These are phyloP conservation scores for Xylariaceae sp. DNA, from an alignment of 2,329 filamentous ascomycete species.

Conservation along the genomic window DNA sequence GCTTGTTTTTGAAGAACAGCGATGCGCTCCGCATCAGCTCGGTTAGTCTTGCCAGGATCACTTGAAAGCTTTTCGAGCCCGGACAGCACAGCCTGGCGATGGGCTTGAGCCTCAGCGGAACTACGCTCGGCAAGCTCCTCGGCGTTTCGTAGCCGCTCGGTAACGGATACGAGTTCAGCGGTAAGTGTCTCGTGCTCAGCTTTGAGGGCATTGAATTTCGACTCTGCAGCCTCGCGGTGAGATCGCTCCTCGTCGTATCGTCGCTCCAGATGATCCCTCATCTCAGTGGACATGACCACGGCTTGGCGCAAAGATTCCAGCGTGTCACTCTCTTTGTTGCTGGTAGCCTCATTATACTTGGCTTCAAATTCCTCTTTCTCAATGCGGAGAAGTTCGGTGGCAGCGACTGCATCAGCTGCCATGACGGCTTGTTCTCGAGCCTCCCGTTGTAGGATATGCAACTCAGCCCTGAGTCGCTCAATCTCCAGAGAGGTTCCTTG, in stretches of 20 bases:
- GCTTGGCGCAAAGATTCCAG: slow-evolving; percentile 73
- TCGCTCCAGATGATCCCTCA: slow-evolving; percentile 68
- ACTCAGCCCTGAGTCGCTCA: slow-evolving; percentile 76
- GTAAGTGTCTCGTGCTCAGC: slow-evolving; percentile 77
- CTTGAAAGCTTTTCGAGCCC: slow-evolving; percentile 72
- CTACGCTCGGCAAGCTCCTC: slow-evolving; percentile 86
- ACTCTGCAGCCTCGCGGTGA: slow-evolving; percentile 69
- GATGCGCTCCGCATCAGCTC: slow-evolving; percentile 60
- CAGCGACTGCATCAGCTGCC: slow-evolving; percentile 68
- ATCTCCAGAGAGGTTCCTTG: slow-evolving; percentile 80
- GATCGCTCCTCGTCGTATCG: slow-evolving; percentile 78
- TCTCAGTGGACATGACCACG: slow-evolving; percentile 72
- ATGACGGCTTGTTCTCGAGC: slow-evolving; percentile 76
- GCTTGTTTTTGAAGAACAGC: slow-evolving; percentile 74
- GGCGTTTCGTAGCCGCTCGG: slow-evolving; percentile 71
- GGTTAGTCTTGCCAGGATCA: slow-evolving; percentile 43
- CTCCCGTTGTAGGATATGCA: slow-evolving; percentile 73
- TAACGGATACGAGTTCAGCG: slow-evolving; percentile 68
- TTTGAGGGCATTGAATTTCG: slow-evolving; percentile 69
- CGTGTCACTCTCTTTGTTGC: slow-evolving; percentile 62
- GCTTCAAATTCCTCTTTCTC: slow-evolving; percentile 74
- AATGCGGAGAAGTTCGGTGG: slow-evolving; percentile 69
- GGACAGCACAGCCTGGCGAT: slow-evolving; percentile 74
- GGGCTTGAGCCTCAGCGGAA: slow-evolving; percentile 78
- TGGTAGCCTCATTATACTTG: slow-evolving; percentile 62